Conservation (phyloP, 805 yeast species). For the Candida coleopterorum region DNA sequence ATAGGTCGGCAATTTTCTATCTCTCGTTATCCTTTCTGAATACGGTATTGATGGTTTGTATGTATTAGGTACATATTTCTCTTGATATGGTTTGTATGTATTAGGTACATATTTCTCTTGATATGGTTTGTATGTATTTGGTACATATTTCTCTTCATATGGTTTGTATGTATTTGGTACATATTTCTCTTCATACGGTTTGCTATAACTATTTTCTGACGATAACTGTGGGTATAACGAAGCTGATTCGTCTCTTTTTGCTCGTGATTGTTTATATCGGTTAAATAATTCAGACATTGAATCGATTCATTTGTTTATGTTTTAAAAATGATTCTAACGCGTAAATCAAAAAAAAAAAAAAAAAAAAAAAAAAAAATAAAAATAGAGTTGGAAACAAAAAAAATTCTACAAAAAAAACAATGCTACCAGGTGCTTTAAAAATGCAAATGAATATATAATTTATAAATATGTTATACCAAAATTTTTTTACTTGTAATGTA, state of each 20-base stretch:
- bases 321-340: background rate
- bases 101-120: background rate
- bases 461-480: no score
- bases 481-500: no score
- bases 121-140: background rate
- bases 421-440: no score
- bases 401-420: no score
- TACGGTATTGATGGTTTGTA: background rate
- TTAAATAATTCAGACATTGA: constrained; percentile 8
- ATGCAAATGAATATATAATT: no score
- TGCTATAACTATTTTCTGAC: background rate
- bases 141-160: background rate
- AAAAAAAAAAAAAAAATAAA: background rate
- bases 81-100: background rate
- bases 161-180: background rate
- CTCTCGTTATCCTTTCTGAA: background rate
- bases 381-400: no score
- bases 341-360: background rate
- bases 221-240: background rate
- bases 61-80: background rate
- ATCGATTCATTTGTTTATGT: constrained; percentile 2
- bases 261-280: constrained; percentile 5
- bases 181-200: background rate
- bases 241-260: background rate
- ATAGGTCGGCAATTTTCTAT: background rate